Evolutionary conservation across 176 grass and related monocot species (phyloP).

Genomic region (Ananas comosus): DNA sequence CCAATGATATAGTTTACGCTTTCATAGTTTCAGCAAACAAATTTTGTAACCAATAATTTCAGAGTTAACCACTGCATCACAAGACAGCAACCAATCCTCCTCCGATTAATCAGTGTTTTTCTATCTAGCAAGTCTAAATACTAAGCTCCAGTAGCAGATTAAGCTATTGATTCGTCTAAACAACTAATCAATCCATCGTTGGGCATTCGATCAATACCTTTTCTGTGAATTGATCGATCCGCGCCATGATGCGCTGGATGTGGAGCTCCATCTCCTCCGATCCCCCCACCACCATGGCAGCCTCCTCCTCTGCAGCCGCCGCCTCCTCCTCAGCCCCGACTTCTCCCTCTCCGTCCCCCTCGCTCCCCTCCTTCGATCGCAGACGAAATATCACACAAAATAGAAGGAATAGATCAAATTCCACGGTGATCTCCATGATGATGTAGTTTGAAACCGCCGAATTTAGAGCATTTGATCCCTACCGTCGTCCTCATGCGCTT

Average conservation of each 20-base stretch:
- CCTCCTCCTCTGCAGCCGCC: slow-evolving; percentile 2
- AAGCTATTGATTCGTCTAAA: not conserved
- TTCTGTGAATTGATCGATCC: slow-evolving; percentile 79
- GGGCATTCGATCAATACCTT: slow-evolving; percentile 28
- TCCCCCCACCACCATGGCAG: slow-evolving; percentile 8
- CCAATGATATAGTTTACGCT: no score
- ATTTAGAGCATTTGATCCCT: slow-evolving; percentile 1
- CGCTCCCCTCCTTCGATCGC: slow-evolving; percentile 13
- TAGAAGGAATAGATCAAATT: not conserved
- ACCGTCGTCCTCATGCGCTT: slow-evolving; percentile 6
- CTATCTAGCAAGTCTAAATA: no score
- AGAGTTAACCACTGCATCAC: no score
- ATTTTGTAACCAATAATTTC: no score
- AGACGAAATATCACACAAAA: not conserved
- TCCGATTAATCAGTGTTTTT: no score
- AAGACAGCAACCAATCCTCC: no score
- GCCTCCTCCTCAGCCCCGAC: slow-evolving; percentile 2
- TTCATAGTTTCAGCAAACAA: no score
- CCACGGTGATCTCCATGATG: no score
- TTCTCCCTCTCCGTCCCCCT: slow-evolving; percentile 24
- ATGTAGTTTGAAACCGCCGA: no score
- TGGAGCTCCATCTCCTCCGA: slow-evolving; percentile 63
- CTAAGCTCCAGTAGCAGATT: no score
- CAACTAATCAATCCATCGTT: not conserved
- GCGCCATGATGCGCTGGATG: slow-evolving; percentile 56